These are phyloP conservation scores for Xylaria sp. DNA, from an alignment of 495 filamentous ascomycete species.

Conservation along the genomic window DNA sequence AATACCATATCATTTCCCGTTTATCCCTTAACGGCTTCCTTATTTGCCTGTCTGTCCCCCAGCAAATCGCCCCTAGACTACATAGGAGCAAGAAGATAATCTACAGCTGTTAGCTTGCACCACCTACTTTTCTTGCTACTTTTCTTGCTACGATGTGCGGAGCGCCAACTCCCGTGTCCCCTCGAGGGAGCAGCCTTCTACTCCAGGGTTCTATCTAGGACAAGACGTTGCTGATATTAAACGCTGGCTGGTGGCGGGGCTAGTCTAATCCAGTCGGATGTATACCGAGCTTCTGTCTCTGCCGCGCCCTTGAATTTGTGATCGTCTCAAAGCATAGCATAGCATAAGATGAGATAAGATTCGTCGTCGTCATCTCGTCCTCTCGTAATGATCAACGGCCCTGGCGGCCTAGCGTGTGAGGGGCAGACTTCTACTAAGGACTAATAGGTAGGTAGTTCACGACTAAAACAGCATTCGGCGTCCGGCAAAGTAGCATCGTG, in stretches of 20 bases:
- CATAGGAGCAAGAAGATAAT: neutral
- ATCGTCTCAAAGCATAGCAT: neutral
- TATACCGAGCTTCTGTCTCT: neutral
- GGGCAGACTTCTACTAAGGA: neutral
- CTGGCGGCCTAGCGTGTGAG: neutral
- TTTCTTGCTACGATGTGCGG: constrained; percentile 26
- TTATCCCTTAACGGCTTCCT: constrained; percentile 11
- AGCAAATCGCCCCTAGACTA: neutral
- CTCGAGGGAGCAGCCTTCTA: constrained; percentile 23
- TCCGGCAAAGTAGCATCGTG: neutral
- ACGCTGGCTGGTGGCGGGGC: neutral
- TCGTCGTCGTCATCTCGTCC: neutral
- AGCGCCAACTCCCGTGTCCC: constrained; percentile 37
- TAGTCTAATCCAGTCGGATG: neutral
- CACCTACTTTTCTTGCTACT: no score
- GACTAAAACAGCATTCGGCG: neutral
- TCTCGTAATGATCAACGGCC: neutral
- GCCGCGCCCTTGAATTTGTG: neutral
- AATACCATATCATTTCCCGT: neutral
- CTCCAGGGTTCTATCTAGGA: no score
- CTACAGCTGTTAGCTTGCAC: neutral
- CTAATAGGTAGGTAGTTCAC: neutral
- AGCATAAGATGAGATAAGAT: no score
- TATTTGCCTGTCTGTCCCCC: neutral
- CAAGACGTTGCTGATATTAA: neutral